Evolutionary conservation across 495 filamentous ascomycete species (phyloP).

Genomic region (Aspergillus taichungensis): DNA sequence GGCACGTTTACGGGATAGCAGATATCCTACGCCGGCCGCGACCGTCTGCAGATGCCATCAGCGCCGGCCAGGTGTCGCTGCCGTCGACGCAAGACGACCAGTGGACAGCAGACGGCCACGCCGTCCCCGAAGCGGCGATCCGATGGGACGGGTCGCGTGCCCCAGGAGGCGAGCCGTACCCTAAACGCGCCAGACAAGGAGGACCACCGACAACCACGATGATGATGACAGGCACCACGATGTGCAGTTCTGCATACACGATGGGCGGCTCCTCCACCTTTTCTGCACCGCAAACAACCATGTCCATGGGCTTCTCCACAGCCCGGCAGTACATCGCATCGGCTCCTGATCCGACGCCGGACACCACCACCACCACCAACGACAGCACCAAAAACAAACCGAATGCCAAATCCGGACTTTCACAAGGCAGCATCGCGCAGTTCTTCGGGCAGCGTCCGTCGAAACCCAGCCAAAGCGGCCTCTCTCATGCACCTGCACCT

Average conservation of each 20-base stretch:
- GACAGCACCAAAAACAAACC: constrained; percentile 3
- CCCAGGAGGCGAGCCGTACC: constrained; percentile 15
- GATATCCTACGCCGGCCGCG: constrained; percentile 51
- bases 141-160: constrained; percentile 25
- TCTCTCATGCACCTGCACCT: not conserved
- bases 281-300: constrained; percentile 26
- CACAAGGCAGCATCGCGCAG: constrained; percentile 32
- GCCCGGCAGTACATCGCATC: constrained; percentile 33
- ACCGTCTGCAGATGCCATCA: constrained; percentile 42
- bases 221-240: constrained; percentile 11
- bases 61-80: constrained; percentile 31
- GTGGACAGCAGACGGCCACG: constrained; percentile 53
- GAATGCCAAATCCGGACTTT: constrained; percentile 15
- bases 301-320: constrained; percentile 31
- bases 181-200: constrained; percentile 28
- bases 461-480: constrained; percentile 2
- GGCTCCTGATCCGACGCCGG: too few relatives aligned
- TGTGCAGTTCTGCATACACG: constrained; percentile 17
- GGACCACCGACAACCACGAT: constrained; percentile 11
- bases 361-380: too few relatives aligned
- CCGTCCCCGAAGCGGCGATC: constrained; percentile 29
- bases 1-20: constrained; percentile 49
- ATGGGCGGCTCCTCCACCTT: constrained; percentile 24
- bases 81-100: constrained; percentile 52
- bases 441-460: constrained; percentile 25